Evolutionary conservation across 169 alveolate species (phyloP).

Genomic region (Plasmodium billcollinsi): DNA sequence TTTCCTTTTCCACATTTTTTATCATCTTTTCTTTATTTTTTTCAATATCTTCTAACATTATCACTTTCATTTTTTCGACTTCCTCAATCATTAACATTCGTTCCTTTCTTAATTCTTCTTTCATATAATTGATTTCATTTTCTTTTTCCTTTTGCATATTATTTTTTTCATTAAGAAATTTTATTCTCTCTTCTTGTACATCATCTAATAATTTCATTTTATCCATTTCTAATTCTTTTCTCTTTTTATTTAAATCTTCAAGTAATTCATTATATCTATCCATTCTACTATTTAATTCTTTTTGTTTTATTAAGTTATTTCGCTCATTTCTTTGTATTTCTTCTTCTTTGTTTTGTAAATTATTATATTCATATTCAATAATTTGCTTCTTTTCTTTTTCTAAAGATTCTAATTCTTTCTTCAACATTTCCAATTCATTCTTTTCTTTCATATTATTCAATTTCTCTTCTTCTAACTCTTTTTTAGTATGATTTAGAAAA

Average conservation of each 20-base stretch:
- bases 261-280: constrained; percentile 69
- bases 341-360: constrained; percentile 71
- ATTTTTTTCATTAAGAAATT: constrained; percentile 41
- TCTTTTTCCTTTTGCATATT: constrained; percentile 46
- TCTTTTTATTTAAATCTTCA: constrained; percentile 60
- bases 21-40: constrained; percentile 40
- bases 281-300: constrained; percentile 58
- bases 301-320: constrained; percentile 48
- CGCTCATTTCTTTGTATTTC: constrained; percentile 71
- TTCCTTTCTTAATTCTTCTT: constrained; percentile 63
- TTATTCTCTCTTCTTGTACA: constrained; percentile 48
- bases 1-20: constrained; percentile 65
- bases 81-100: constrained; percentile 50
- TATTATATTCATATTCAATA: constrained; percentile 61
- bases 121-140: constrained; percentile 56
- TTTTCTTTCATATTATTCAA: constrained; percentile 52
- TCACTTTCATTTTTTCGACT: constrained; percentile 57
- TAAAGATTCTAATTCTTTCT: constrained; percentile 65
- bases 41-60: constrained; percentile 67
- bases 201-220: constrained; percentile 46
- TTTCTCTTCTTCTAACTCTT: constrained; percentile 70
- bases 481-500: constrained; percentile 33
- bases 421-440: constrained; percentile 60
- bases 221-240: constrained; percentile 56
- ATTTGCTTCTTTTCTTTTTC: constrained; percentile 71